These are phyloP conservation scores for Daedalea quercina DNA, from an alignment of 768 basidiomycete species.

Conservation along the genomic window DNA sequence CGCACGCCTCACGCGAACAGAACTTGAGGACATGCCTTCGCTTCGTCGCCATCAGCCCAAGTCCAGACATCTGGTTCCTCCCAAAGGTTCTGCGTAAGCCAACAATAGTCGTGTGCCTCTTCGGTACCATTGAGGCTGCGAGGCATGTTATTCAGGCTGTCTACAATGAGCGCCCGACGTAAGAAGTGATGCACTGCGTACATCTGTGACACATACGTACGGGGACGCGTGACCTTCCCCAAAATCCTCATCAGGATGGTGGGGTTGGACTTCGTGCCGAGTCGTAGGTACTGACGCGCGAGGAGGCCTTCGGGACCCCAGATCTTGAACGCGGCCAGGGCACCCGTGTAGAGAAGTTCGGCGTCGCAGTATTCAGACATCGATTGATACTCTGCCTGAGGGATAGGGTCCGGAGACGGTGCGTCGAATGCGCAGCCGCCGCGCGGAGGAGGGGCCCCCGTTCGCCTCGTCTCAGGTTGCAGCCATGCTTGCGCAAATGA, in stretches of 20 bases:
- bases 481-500: constrained; percentile 32
- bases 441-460: constrained; percentile 8
- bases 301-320: constrained; percentile 31
- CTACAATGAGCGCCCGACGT: constrained; percentile 10
- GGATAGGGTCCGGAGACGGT: constrained; percentile 11
- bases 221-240: constrained; percentile 27
- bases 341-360: constrained; percentile 28
- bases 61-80: constrained; percentile 36
- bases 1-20: constrained; percentile 28
- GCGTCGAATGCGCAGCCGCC: constrained; percentile 15
- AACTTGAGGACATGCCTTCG: constrained; percentile 27
- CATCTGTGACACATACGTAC: constrained; percentile 19
- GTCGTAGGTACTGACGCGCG: constrained; percentile 32
- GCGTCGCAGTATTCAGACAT: constrained; percentile 8
- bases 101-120: constrained; percentile 41
- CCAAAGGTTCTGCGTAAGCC: constrained; percentile 38
- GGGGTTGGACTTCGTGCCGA: constrained; percentile 29
- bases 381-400: constrained; percentile 11
- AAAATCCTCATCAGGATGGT: constrained; percentile 33
- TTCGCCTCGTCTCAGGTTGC: constrained; percentile 11
- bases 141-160: constrained; percentile 23
- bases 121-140: constrained; percentile 30
- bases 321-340: constrained; percentile 34
- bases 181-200: no score
- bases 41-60: constrained; percentile 32